phyloP scores from a whole-genome alignment of 345 rosid genomes.

The Eucalyptus sp. region DNA sequence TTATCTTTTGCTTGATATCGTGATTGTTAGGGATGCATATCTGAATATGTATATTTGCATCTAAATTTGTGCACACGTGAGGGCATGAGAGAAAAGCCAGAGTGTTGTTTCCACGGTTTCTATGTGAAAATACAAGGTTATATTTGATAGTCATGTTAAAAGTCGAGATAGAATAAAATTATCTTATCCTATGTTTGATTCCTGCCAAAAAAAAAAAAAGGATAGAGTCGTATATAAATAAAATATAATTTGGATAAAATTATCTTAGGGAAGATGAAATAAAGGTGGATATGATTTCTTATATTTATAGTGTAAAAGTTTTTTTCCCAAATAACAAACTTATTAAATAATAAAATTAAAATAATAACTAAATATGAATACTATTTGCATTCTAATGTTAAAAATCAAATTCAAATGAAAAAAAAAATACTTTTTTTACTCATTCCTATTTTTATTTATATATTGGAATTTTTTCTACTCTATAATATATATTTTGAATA shows the following conservation, averaged over 20 bases:
- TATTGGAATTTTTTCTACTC: no score
- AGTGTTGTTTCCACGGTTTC: background rate
- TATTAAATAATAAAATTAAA: no score
- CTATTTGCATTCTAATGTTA: no score
- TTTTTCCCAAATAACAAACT: background rate
- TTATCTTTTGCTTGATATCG: background rate
- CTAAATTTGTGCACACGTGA: background rate
- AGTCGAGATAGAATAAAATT: background rate
- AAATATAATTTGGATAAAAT: no score
- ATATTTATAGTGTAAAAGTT: accelerated
- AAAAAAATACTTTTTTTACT: no score
- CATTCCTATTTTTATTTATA: background rate
- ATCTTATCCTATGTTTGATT: accelerated
- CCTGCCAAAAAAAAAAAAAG: background rate
- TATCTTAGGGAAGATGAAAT: background rate
- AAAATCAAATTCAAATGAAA: no score
- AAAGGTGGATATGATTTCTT: background rate
- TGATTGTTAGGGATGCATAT: background rate
- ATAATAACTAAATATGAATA: no score
- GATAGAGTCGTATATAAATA: no score
- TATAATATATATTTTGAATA: no score
- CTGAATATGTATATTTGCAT: background rate
- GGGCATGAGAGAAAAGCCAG: background rate
- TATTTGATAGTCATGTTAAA: no score
- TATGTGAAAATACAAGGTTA: background rate